These are phyloP conservation scores for Erysimum pusillum DNA, from an alignment of 441 rosid genomes.

Conservation along the genomic window DNA sequence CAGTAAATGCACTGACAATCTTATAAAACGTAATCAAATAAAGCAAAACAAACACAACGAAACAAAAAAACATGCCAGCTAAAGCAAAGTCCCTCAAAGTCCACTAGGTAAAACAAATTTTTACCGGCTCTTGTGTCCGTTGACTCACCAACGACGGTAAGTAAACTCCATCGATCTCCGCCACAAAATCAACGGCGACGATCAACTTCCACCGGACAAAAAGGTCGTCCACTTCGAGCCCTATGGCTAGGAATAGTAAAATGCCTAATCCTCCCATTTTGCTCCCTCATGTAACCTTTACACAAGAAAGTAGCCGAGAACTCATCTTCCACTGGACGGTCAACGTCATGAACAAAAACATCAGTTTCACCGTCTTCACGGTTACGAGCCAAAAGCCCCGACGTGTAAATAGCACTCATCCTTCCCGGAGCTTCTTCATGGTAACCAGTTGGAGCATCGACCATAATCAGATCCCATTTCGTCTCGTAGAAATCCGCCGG, in stretches of 20 bases:
- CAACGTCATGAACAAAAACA: conserved; percentile 75
- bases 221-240: conserved; percentile 54
- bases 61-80: conserved; percentile 23
- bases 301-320: conserved; percentile 70
- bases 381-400: conserved; percentile 77
- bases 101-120: conserved; percentile 6
- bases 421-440: conserved; percentile 74
- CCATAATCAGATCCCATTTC: conserved; percentile 83
- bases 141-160: not conserved
- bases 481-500: conserved; percentile 67
- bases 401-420: conserved; percentile 79
- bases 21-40: not conserved
- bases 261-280: conserved; percentile 70
- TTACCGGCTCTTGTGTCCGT: not conserved
- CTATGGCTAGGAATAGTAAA: conserved; percentile 72
- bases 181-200: conserved; percentile 38
- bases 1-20: conserved; percentile 38
- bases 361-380: conserved; percentile 73
- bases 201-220: conserved; percentile 59
- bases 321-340: conserved; percentile 67
- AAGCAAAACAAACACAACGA: not conserved
- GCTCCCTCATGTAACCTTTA: conserved; percentile 67
- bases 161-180: conserved; percentile 3
- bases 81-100: conserved; percentile 3
- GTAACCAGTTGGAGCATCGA: conserved; percentile 82